Conservation (phyloP, 108 stramenopile species). For the Skeletonema menzelii region DNA sequence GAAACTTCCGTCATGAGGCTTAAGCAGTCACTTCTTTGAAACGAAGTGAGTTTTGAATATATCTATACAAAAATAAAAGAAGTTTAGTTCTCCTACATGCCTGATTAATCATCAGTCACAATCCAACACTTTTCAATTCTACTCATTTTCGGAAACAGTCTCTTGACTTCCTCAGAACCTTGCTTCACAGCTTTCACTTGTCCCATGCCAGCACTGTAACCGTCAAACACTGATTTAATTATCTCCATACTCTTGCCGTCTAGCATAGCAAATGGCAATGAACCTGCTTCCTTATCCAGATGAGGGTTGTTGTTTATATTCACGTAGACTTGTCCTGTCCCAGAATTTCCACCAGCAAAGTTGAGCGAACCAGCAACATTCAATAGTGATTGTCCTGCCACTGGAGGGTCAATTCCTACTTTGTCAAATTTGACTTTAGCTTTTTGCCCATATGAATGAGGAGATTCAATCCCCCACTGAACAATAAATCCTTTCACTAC, state of each 20-base stretch:
- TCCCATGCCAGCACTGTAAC: constrained; percentile 37
- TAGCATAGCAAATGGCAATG: constrained; percentile 39
- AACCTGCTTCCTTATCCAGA: constrained; percentile 39
- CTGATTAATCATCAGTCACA: background rate
- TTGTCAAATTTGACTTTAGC: constrained; percentile 15
- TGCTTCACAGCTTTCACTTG: constrained; percentile 42
- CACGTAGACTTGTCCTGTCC: constrained; percentile 36
- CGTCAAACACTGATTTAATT: constrained; percentile 21
- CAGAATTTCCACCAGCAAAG: constrained; percentile 42
- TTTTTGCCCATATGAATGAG: background rate
- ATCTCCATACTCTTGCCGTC: constrained; percentile 33
- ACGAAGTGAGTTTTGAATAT: background rate
- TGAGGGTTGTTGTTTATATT: constrained; percentile 24
- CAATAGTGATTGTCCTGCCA: background rate
- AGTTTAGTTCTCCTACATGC: background rate
- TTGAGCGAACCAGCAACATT: constrained; percentile 42
- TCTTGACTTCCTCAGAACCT: constrained; percentile 32
- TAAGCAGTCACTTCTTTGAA: constrained; percentile 2
- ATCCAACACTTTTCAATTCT: constrained; percentile 46
- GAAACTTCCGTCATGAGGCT: constrained; percentile 87
- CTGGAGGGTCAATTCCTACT: constrained; percentile 30
- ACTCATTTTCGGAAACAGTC: constrained; percentile 45
- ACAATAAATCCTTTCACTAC: constrained; percentile 40
- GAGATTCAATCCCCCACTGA: constrained; percentile 40
- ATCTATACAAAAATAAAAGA: background rate